Base-by-base conservation (phyloP, 352 stramenopile genomes). In the Phytophthora kernoviae region DNA sequence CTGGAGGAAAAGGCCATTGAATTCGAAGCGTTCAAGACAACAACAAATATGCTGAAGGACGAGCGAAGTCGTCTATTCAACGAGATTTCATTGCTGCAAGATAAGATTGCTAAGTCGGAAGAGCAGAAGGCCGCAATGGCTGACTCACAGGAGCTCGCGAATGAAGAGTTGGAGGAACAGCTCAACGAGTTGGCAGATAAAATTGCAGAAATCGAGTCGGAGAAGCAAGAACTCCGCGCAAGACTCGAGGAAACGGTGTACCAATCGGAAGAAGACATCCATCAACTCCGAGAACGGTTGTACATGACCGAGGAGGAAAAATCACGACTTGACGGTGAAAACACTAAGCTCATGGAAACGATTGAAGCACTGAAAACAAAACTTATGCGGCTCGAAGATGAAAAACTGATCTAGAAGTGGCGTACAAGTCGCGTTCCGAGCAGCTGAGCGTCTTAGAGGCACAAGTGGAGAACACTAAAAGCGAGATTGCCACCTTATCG, bases 1-100 rank as follows among this genome's bases (percentile, higher is more conserved):
- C 36, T 91, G n/a, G 75, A 89, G 18, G 79, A 89, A 58, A 84
- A 88, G 27, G 65, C 62, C 15, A 79, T 88, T n/a, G 75, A 85
- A 41, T 81, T 86, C 44, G 76, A 88, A 47, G 69, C 75, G 5
- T 79, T 84, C 52, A 76, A 77, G 27, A 81, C 75, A 14, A 88
- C 76, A 5, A 79, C 76, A 8, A 81, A 79, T 30, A 89, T 81
- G 70, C 61, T 87, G 6, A 80, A 87, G 54, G 75, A 85, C 27
- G 77, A 89, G 51, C 75, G 77, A 34, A 77, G 52, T 42, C 70
- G 77, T 2, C 58, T 89, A 3, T 79, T 78, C 21, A 75, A 74
- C 33, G 79, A 89, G 43, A 87, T 89, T 40, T 54, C 70, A 21
- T 15, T 77, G n/a, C 53, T 89, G 20, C 78, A 87, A 22, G 69